Conservation (phyloP, 768 basidiomycete genomes). For the Amylocystis lapponica region DNA sequence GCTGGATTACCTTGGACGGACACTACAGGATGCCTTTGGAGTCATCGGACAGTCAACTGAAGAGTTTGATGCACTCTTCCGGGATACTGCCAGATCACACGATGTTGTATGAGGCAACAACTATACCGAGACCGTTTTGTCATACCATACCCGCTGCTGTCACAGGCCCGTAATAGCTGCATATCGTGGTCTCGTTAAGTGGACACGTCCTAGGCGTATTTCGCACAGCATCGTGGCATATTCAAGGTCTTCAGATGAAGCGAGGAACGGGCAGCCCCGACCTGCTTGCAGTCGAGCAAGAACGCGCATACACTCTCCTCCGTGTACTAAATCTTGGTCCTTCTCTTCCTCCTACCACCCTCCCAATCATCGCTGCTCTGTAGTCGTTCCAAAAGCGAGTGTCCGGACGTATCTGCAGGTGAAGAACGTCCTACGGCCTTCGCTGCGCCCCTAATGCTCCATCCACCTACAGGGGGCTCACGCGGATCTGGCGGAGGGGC, state of each 20-base stretch:
- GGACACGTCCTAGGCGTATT: too few species aligned
- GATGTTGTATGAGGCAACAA: too few species aligned
- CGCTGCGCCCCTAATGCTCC: constrained; percentile 53
- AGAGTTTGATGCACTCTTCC: constrained; percentile 80
- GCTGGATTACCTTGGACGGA: constrained; percentile 74
- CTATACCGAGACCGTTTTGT: too few species aligned
- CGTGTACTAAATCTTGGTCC: constrained; percentile 12
- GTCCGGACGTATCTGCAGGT: constrained; percentile 1
- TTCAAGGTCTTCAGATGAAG: too few species aligned
- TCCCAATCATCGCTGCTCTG: constrained; percentile 5
- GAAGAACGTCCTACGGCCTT: constrained; percentile 10
- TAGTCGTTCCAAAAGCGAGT: constrained; percentile 13
- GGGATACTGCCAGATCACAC: background rate
- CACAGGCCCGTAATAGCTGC: too few species aligned
- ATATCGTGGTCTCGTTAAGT: too few species aligned
- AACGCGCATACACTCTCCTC: too few species aligned
- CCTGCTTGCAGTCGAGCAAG: too few species aligned
- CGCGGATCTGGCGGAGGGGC: constrained; percentile 20
- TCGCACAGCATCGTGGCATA: too few species aligned
- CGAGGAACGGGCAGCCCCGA: too few species aligned
- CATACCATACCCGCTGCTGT: too few species aligned
- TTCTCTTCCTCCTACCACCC: constrained; percentile 8
- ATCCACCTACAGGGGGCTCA: constrained; percentile 35
- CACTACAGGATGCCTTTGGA: constrained; percentile 86
- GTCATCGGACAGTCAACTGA: constrained; percentile 79